Evolutionary conservation across 23 red algal species (phyloP), one percentile per base, ranked within the genome.

Genomic region (Pyropia yezoensis): DNA sequence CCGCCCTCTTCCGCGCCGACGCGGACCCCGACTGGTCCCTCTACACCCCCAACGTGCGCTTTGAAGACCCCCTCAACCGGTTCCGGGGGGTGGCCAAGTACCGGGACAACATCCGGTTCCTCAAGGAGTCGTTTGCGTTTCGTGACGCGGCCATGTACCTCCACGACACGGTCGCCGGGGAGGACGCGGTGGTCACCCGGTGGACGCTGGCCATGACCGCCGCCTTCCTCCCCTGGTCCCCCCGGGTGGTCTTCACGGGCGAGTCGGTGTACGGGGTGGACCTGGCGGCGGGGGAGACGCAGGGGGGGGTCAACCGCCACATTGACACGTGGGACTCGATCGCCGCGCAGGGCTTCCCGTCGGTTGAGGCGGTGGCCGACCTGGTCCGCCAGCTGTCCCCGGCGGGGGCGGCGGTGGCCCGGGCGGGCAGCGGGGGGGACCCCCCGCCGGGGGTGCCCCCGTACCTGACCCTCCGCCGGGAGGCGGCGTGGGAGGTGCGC

Each of bases 281-380:
- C 47, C 20, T 73, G 2, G 18, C 55, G 0, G 7, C 18, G 1
- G 55, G 24, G 0, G 18, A 58, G 7, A 8, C 39, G 39, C 0
- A 12, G 16, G 74, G 74, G 18, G 57, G 63, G 29, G 64, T 90
- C 59, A 18, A 21, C 14, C 24, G 49, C 9, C 86, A 90, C 19
- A 50, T 80, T 33, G 86, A 90, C 69, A 65, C 69, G 23, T 90
- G 86, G 86, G 86, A 90, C 57, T 79, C 85, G 11, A 68, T 89
- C 14, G 28, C n/a, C 7, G 21, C 18, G 6, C 63, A 66, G 49
- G 12, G 18, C 3, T 26, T 26, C 49, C 19, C 12, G 33, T 66
- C 63, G 13, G 16, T 15, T 6, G 63, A 66, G 49, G 63, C 63
- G 18, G 27, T 58, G 7, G 39, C 7, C 6, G 39, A 47, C 39